Base-by-base conservation (phyloP, 352 stramenopile species). In the Pythium coloratum region DNA sequence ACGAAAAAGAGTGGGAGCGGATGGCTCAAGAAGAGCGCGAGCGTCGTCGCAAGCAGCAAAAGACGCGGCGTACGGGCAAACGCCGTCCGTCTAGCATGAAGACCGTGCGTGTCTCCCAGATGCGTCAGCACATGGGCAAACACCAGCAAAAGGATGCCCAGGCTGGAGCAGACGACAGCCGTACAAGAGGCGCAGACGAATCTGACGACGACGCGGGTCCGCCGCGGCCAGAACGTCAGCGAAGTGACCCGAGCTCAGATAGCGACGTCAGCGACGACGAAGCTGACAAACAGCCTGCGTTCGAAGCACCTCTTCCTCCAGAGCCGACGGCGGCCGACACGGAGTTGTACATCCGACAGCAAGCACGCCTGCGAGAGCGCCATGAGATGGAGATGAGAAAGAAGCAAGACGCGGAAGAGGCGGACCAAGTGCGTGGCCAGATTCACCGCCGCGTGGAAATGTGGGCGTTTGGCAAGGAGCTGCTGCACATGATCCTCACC, bases 1-100 rank as follows among this genome's bases (percentile, higher is more conserved):
- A 94, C 70, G 88, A 96, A 59, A 90, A 92, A 30, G 88, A 96
- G 56, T 96, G 88, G 88, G 86, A 94, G 56, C 82, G 90, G n/a
- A 89, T 96, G 79, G 88, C 88, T 16, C 84, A 94, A 70, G 88
- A 96, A 71, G 86, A 94, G 62, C 81, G 80, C 5, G 88, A 96
- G 63, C 77, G 86, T 2, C 91, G 91, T 58, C 81, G 82, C 14
- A 94, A 92, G 64, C 86, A 94, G 56, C 86, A 94, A 51, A 79
- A 91, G 65, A 51, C 79, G n/a, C 68, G 86, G 3, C 82, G 84
- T 9, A 90, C 78, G 46, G 80, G 81, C 26, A 86, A 81, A 26
- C 75, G 87, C 38, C 80, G 88, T 28, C 88, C 88, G 7, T 83
- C 83, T 16, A 94, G 86, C 54, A 88, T 91, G 76, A 95, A 95